Base-by-base conservation (phyloP, 73 alveolate species). In the Paramecium octaurelia region DNA sequence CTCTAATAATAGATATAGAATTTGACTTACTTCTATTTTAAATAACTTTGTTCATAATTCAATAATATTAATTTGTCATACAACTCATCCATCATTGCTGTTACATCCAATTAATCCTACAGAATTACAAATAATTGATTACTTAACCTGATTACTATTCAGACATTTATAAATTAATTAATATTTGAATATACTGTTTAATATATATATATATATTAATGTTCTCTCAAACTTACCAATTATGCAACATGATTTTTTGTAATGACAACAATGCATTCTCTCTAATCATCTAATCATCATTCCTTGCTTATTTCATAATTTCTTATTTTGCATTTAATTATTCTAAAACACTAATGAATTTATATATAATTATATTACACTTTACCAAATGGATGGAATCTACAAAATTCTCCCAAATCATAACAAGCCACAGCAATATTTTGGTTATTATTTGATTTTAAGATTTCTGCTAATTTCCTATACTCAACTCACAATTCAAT, bases 391-490 rank as follows among this genome's bases (percentile, higher is more conserved):
- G 94, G 94, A 89, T 89, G 97, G 96, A 95, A 97, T 71, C 98
- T 92, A 18, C 99, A 98, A 94, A 97, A 97, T 86, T 97, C 99
- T 54, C 99, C 99, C 36, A 96, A 86, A 94, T 97, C 99, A 92
- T 93, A 96, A 42, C 99, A 96, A 48, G 99, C 99, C 54, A 97
- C 93, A 50, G 98, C 98, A 24, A 83, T 92, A 20, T 94, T 97
- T 68, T 97, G 92, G 23, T 88, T 97, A 69, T 96, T 95, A n/a
- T 94, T 94, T 68, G 92, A 92, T 43, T 88, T 91, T 0, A 96
- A 89, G 34, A 96, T 84, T 46, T 94, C 97, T 73, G 97, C 97
- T 18, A 97, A 93, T 83, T 95, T 95, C 89, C 96, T 96, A 48
- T 69, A 95, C 97, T 58, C 96, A 93, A 70, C 94, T 95, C 58